These are phyloP conservation scores for Sporobolomyces phaffii DNA, from an alignment of 768 basidiomycete genomes.

Conservation along the genomic window DNA sequence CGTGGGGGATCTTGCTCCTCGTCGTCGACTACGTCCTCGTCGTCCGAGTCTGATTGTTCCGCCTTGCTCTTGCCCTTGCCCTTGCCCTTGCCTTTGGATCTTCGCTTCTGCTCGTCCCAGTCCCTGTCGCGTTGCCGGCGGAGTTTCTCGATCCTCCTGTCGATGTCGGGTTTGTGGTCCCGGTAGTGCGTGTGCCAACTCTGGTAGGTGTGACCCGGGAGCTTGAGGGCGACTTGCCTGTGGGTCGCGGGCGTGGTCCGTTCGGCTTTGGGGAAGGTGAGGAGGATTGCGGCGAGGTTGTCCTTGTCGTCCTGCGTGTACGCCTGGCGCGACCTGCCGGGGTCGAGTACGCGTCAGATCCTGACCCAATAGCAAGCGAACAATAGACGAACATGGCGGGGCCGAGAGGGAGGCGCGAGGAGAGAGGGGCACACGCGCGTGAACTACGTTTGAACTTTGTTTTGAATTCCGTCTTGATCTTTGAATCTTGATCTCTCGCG, in stretches of 20 bases:
- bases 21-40: too few relatives aligned
- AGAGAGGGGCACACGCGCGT: too few relatives aligned
- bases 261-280: not conserved
- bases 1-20: not conserved
- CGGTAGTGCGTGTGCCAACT: conserved; percentile 17
- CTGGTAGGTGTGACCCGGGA: not conserved
- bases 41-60: too few relatives aligned
- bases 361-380: too few relatives aligned
- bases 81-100: not conserved
- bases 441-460: too few relatives aligned
- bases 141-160: not conserved
- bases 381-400: too few relatives aligned
- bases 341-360: too few relatives aligned
- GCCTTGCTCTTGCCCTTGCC: not conserved
- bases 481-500: not conserved
- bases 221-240: not conserved
- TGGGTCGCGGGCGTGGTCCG: not conserved
- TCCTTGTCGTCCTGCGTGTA: not conserved
- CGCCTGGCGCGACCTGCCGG: too few relatives aligned
- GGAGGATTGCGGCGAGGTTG: not conserved
- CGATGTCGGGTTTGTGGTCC: not conserved
- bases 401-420: too few relatives aligned
- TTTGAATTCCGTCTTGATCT: too few relatives aligned
- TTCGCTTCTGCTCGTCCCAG: not conserved
- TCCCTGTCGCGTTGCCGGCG: not conserved